Evolutionary conservation across 345 rosid species (phyloP), one percentile per base, ranked within the genome.

Genomic region (Murraya paniculata): DNA sequence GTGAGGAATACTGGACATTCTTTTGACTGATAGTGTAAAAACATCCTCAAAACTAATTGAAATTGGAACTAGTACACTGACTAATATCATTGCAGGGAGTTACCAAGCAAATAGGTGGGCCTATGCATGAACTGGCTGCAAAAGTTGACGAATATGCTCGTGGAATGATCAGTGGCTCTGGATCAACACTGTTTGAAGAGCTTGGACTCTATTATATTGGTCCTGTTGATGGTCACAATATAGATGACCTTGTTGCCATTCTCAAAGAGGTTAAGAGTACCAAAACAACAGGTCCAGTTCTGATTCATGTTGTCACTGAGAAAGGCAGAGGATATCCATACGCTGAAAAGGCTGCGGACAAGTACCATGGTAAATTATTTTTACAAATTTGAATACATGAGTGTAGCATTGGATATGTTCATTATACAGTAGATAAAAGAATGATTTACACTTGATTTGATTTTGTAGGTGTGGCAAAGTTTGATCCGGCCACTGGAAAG

Each of bases 311-410:
- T 35, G 91, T 96, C 77, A 96, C 98, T 0, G 99, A 96, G 94
- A 96, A 96, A 89, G 99, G 99, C 74, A 92, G 98, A 14, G 99
- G 99, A 16, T 96, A 96, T 87, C 98, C 98, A 21, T 96, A 92
- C 61, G 99, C 99, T 33, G 99, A 96, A 86, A 91, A 81, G 83
- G 99, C 99, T 76, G 95, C 88, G 38, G 99, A 96, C 81, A 96
- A 94, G 78, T 96, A 96, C 85, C 99, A 96, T 64, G 98, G 98
- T 92, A 86, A 59, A 16, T 69, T 18, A 31, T 60, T 5, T 48
- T 14, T 61, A 31, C 2, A 60, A 21, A 27, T 76, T 66, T 16
- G 25, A 55, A 11, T 9, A 25, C 27, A 22, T 45, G 24, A 16
- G 18, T 8, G 9, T 53, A 10, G 33, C 35, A 7, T 18, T 64